Base-by-base conservation (phyloP, 2,329 filamentous ascomycete genomes). In the Knufia petricola region DNA sequence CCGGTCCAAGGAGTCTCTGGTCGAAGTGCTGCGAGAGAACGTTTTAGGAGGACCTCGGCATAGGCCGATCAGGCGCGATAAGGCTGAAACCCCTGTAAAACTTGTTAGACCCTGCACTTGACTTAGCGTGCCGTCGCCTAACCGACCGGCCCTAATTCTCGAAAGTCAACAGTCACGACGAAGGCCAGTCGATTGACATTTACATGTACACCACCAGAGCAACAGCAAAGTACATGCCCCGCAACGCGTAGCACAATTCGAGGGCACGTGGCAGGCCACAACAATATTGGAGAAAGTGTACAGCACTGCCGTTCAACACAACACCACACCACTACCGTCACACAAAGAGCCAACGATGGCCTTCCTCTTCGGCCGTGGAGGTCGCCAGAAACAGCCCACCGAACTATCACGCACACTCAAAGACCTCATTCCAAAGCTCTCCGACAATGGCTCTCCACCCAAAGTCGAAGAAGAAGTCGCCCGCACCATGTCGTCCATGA, bases 401-500 rank as follows among this genome's bases (percentile, higher is more conserved):
- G 78, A 87, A 63, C 69, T 85, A 63, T 73, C 77, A 52, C 71
- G 74, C 65, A 71, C 74, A 36, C 77, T 81, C 40, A 83, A 81
- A 60, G 81, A 85, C 51, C 69, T 82, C 49, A 70, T 84, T 19
- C 60, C 70, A 48, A 79, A 74, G 61, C 65, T 85, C 50, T 77
- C 80, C 60, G 77, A 82, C 52, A 71, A 74, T 55, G 70, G 74
- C 24, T 65, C 65, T 40, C 70, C 72, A 54, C 67, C 72, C 50
- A 82, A 81, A 71, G 79, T 55, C 39, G 54, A 56, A 50, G 53
- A 58, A 42, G 51, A 52, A 32, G 51, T 52, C 47, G 84, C 87
- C 42, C 87, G 87, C 63, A 82, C 89, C 58, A 77, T 98, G 55
- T 76, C 77, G 46, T 86, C 94, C 66, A 94, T 96, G 83, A 96